Evolutionary conservation across 495 filamentous ascomycete genomes (phyloP), one percentile per base, ranked within the genome.

Genomic region (Acidiella bohemica): DNA sequence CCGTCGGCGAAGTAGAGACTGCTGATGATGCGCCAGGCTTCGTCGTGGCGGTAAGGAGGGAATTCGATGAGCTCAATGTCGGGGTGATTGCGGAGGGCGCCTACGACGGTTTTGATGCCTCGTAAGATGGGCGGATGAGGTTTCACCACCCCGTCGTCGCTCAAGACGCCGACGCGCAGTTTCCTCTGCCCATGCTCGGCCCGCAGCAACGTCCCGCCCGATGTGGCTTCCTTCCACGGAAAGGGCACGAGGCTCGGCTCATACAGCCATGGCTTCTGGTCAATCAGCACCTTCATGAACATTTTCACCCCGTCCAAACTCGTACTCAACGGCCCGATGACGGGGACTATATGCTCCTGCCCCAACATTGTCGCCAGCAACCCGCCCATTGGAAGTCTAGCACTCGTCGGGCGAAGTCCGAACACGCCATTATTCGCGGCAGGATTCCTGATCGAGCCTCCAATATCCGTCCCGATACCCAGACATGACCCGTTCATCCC

Each of bases 391-490:
- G 80, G 79, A 4, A 82, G 57, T 18, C 78, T 63, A 9, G 61
- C 65, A 4, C 62, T 59, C 1, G 70, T 80, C 0, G 81, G 79
- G 44, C 71, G 73, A 32, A 81, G 57, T 0, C 76, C 76, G 57
- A 71, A 84, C 1, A 85, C 34, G 3, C 74, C 78, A 44, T 73
- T 68, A 37, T 73, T 66, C 16, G 69, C 70, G 0, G 81, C 77
- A 0, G 81, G 81, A 23, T 65, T 65, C 0, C 77, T 64, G 44
- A 83, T 78, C 3, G 73, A 79, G 4, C 78, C 78, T 14, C 71
- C 79, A 31, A 84, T 70, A 50, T 84, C 79, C 1, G 73, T 76
- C 0, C 78, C 79, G 29, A 84, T 73, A 0, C 80, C 80, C 0
- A 82, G 56, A 21, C 67, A 59, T 24, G 69, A 74, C 1, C 76